Conservation (phyloP, 306 rosid species). For the Fragaria iinumae region DNA sequence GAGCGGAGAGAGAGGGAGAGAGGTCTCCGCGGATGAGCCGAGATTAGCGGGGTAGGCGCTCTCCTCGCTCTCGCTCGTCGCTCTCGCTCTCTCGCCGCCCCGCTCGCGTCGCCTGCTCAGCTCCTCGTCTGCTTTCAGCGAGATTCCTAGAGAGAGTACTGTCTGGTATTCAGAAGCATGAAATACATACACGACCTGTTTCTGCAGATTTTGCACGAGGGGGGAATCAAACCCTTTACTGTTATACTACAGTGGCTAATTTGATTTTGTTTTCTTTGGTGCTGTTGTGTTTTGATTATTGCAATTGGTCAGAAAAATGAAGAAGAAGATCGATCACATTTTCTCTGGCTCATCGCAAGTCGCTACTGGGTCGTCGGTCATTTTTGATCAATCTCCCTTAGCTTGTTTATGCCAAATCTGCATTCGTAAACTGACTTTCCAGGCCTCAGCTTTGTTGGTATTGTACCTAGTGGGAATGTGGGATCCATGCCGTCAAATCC, state of each 20-base stretch:
- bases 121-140: no score
- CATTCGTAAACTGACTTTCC: not conserved
- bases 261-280: not conserved
- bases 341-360: not conserved
- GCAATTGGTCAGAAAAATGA: not conserved
- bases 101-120: no score
- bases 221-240: conserved; percentile 7
- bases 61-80: no score
- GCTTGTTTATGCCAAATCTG: not conserved
- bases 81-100: no score
- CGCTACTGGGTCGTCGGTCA: not conserved
- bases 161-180: conserved; percentile 17
- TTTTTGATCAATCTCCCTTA: not conserved
- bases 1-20: no score
- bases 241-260: not conserved
- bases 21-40: no score
- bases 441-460: not conserved
- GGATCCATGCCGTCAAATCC: conserved; percentile 15
- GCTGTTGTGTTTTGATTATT: not conserved
- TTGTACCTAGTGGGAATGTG: not conserved
- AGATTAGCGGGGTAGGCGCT: no score
- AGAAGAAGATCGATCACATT: not conserved
- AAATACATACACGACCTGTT: not conserved
- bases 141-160: no score
- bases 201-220: conserved; percentile 36